Percentiles rank a stretch among this genome's conserved stretches.
These are phyloP conservation scores for Pleurostoma richardsiae DNA, from an alignment of 2,329 filamentous ascomycete species.

Conservation along the genomic window DNA sequence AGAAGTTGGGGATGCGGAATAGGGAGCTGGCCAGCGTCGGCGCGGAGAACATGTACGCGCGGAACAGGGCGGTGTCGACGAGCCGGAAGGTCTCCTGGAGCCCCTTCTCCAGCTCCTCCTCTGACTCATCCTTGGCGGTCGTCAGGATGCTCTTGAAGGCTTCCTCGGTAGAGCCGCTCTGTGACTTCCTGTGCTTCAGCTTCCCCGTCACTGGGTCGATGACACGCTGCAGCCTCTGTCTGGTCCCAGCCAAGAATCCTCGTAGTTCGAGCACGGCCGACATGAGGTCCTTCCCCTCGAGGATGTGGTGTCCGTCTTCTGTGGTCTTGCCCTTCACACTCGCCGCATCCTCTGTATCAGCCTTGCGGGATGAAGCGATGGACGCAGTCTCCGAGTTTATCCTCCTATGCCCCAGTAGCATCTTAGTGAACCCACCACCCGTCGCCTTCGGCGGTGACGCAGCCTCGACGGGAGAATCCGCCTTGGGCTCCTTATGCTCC, in stretches of 20 bases:
- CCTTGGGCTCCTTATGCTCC: constrained; percentile 14
- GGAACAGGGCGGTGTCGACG: constrained; percentile 91
- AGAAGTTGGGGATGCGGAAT: constrained; percentile 95
- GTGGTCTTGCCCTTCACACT: constrained; percentile 42
- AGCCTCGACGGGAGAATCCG: constrained; percentile 15
- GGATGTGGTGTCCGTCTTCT: constrained; percentile 39
- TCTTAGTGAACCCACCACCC: constrained; percentile 46
- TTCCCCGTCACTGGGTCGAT: constrained; percentile 59
- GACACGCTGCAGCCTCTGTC: constrained; percentile 58
- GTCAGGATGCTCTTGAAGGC: constrained; percentile 52
- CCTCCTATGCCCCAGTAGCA: constrained; percentile 45
- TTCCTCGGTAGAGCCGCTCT: constrained; percentile 39
- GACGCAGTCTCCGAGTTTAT: constrained; percentile 51
- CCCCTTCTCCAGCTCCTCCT: constrained; percentile 63
- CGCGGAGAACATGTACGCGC: constrained; percentile 88
- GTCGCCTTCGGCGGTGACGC: constrained; percentile 27
- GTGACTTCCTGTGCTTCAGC: constrained; percentile 44
- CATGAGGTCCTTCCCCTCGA: constrained; percentile 79
- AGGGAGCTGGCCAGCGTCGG: constrained; percentile 81
- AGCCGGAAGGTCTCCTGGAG: constrained; percentile 73
- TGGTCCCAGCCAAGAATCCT: constrained; percentile 82
- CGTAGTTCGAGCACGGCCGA: constrained; percentile 78
- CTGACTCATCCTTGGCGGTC: constrained; percentile 37
- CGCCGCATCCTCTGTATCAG: constrained; percentile 50
- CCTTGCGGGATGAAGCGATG: constrained; percentile 52